Percentiles rank a stretch among this genome's conserved stretches.
These are phyloP conservation scores for Carex arenaria DNA, from an alignment of 202 grass and related monocot genomes.

Conservation along the genomic window DNA sequence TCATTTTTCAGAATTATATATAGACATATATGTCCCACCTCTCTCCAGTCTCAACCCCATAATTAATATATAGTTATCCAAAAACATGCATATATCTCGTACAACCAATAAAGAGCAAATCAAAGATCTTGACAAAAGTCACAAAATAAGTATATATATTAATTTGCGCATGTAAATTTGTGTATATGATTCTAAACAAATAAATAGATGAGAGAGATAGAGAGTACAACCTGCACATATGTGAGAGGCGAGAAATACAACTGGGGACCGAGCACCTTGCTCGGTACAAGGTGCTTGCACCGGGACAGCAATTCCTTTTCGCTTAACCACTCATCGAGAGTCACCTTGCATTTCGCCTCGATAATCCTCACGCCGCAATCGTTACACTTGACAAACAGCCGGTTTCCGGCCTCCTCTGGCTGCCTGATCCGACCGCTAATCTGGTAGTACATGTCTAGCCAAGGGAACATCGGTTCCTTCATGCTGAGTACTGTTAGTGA, in stretches of 20 bases:
- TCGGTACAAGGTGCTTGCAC: conserved; percentile 36
- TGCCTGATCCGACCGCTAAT: conserved; percentile 60
- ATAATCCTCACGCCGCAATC: conserved; percentile 91
- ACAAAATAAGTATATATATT: neutral
- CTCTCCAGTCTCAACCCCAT: neutral
- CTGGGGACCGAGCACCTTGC: conserved; percentile 78
- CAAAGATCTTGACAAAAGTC: neutral
- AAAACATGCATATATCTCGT: neutral
- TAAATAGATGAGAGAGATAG: neutral
- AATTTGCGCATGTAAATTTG: neutral
- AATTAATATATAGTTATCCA: neutral
- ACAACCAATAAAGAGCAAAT: neutral
- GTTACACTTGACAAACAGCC: conserved; percentile 80
- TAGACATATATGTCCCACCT: no score
- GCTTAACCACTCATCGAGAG: conserved; percentile 56
- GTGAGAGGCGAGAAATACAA: conserved; percentile 73
- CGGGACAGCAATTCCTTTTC: conserved; percentile 31
- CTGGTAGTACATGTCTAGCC: conserved; percentile 60
- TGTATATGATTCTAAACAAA: neutral
- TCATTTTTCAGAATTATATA: neutral
- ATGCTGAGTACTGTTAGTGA: conserved; percentile 36
- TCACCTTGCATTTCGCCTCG: conserved; percentile 51
- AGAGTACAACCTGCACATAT: conserved; percentile 61
- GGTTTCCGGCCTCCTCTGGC: conserved; percentile 4
- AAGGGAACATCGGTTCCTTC: conserved; percentile 83